Base-by-base conservation (phyloP, 106 monocot species). In the Acanthochlamys bracteata region DNA sequence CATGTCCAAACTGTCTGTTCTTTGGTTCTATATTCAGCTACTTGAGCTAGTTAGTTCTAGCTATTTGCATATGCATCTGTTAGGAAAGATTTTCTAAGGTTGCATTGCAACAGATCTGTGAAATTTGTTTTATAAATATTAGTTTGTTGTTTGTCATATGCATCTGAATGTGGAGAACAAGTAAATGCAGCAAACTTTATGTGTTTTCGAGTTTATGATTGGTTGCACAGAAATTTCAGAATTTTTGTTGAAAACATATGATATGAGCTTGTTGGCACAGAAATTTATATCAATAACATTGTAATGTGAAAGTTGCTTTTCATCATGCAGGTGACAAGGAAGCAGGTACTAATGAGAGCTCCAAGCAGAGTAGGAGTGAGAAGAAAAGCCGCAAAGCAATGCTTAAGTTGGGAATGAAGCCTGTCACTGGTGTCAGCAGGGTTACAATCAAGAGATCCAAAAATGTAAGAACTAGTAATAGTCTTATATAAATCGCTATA, bases 391-490 rank as follows among this genome's bases (percentile, higher is more conserved):
- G 73, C 24, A 73, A 73, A 17, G 57, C 73, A 23, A 66, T 73
- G 73, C 24, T 73, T 20, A 73, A 73, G 57, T 47, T 73, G 33
- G 73, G 73, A 66, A 73, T 73, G 66, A 65, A 73, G 20, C 73
- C 73, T 58, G 25, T 73, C 43, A 65, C 65, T 26, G 59, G 65
- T 65, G 73, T 66, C 46, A 66, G 58, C 65, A 52, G 65, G 56
- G 73, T 66, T 27, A 73, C 65, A 13, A 66, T 73, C 57, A 66
- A 63, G 73, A 65, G 65, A 49, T 43, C 58, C 26, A 73, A 73
- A 47, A 73, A 66, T 27, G 59, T 59, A 33, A 59, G 59, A 12
- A 6, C 19, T 17, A 25, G 17, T 1, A 49, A 49, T 49, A 14
- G 49, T 49, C 3, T 17, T 4, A 14, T 49, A 9, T 49, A 33